Base-by-base conservation (phyloP, 148 eudicot species). In the Talinum fruticosum region DNA sequence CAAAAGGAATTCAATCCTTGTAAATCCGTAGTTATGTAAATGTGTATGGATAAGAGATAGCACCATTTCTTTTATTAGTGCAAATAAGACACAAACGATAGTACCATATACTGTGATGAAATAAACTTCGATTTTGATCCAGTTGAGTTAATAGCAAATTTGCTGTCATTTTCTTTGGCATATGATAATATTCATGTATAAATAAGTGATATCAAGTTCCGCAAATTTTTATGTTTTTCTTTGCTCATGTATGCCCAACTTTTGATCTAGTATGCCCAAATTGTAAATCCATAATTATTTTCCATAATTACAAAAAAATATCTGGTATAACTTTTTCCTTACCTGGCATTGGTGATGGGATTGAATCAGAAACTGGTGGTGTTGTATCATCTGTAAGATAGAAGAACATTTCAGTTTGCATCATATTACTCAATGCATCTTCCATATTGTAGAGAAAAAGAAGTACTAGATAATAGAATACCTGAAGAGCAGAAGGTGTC, bases 401-500 rank as follows among this genome's bases (percentile, higher is more conserved):
- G 35, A 76, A 33, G 35, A 57, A 57, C 28, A 57, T 54, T 23
- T n/a, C 64, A 49, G 45, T 41, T 41, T 41, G 1, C 15, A 49
- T 18, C 18, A 49, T 4, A 10, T 7, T 14, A 4, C 54, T 49
- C 15, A 14, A 13, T 32, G 5, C 18, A 21, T 33, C 44, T 35
- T 30, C 8, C 37, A 34, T 35, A 18, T 15, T 32, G n/a, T 34
- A 6, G 45, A 41, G 45, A 41, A 41, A 41, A 6, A 24, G 57
- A 15, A 28, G 10, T 1, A 21, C 36, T 8, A 5, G 19, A 14
- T 13, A 57, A 23, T 30, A 29, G 16, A 65, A 4, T 8, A 69
- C 74, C 74, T 69, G 54, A 45, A 24, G 66, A 28, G 32, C 74
- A 77, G 21, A 54, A 69, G 53, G 51, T 3, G 2, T 66, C 69